These are phyloP conservation scores for Chytridium lagenaria DNA, from an alignment of 371 early-diverging fungal genomes.

Conservation along the genomic window DNA sequence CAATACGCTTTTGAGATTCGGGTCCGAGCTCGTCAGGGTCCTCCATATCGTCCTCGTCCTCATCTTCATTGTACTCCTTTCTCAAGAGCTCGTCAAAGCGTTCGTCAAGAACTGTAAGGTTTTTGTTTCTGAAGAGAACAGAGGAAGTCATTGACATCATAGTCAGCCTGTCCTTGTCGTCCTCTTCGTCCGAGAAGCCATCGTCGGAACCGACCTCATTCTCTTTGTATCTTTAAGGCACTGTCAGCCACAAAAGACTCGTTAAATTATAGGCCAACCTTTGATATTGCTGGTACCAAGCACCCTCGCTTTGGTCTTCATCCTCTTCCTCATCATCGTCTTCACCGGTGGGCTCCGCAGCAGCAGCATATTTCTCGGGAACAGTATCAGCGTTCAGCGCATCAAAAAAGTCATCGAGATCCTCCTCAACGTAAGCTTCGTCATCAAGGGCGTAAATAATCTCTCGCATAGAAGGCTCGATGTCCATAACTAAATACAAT, in stretches of 20 bases:
- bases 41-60: slow-evolving; percentile 67
- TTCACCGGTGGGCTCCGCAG: slow-evolving; percentile 40
- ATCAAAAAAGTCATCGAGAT: slow-evolving; percentile 79
- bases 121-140: slow-evolving; percentile 88
- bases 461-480: slow-evolving; percentile 68
- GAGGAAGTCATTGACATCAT: slow-evolving; percentile 89
- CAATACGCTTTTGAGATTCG: slow-evolving; percentile 49
- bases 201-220: slow-evolving; percentile 46
- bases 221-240: slow-evolving; percentile 38
- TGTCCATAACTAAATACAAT: slow-evolving; percentile 21
- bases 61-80: slow-evolving; percentile 75
- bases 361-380: slow-evolving; percentile 49
- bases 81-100: slow-evolving; percentile 85
- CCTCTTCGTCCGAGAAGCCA: slow-evolving; percentile 45
- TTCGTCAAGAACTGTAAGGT: slow-evolving; percentile 88
- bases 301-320: slow-evolving; percentile 61
- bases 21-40: slow-evolving; percentile 28
- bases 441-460: slow-evolving; percentile 90
- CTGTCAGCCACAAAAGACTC: too few species aligned
- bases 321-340: slow-evolving; percentile 58
- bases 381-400: slow-evolving; percentile 63
- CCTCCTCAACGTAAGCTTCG: slow-evolving; percentile 81
- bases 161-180: slow-evolving; percentile 54
- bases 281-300: slow-evolving; percentile 68
- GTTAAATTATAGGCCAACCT: slow-evolving; percentile 52